A percentile compares a stretch with the other conserved stretches of the same genome.
Evolutionary conservation across 805 yeast species (phyloP).

Genomic region (Teunomyces stri): DNA sequence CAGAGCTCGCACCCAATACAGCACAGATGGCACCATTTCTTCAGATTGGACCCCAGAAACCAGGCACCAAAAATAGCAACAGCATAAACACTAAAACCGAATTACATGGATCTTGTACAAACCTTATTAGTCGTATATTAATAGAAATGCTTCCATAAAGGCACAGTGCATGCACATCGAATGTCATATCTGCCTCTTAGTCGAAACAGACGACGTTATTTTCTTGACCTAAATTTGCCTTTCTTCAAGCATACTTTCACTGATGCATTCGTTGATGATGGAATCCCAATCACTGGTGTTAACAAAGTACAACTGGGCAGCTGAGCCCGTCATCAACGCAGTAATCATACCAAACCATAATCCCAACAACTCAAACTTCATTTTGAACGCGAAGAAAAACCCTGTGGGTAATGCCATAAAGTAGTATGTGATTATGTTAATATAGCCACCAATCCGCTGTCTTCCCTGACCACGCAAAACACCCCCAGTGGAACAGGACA

Average conservation of each 20-base stretch:
- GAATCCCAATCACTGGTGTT: slow-evolving; percentile 42
- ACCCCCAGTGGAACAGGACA: slow-evolving; percentile 52
- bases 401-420: slow-evolving; percentile 50
- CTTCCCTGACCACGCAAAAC: slow-evolving; percentile 57
- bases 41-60: too few species aligned
- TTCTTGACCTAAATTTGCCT: slow-evolving; percentile 16
- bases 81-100: background rate
- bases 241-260: slow-evolving; percentile 42
- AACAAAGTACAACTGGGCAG: slow-evolving; percentile 42
- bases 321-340: slow-evolving; percentile 41
- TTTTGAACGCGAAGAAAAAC: slow-evolving; percentile 40
- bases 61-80: background rate
- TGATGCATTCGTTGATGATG: slow-evolving; percentile 38
- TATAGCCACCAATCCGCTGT: slow-evolving; percentile 54
- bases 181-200: background rate
- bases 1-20: too few species aligned
- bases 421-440: slow-evolving; percentile 49
- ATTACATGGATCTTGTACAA: background rate
- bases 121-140: background rate
- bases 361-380: slow-evolving; percentile 40
- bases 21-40: too few species aligned
- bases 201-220: background rate
- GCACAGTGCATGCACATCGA: background rate
- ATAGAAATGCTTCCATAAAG: background rate
- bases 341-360: slow-evolving; percentile 49